Base-by-base conservation (phyloP, 345 rosid species). In the Acer saccharum region DNA sequence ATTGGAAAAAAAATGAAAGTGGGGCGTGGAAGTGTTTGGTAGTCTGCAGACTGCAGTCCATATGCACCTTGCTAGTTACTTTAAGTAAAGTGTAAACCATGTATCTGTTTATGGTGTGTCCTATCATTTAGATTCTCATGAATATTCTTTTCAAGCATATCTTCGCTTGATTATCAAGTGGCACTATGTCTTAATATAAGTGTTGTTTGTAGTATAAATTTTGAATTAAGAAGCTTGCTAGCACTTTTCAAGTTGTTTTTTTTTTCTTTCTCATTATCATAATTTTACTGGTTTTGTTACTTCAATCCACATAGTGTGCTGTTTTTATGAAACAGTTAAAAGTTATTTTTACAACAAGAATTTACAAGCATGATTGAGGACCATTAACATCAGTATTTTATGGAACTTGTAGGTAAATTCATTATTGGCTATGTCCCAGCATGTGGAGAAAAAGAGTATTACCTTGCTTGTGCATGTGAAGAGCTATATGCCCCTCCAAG, bases 401-500 rank as follows among this genome's bases (percentile, higher is more conserved):
- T 67, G 82, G 18, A 69, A 58, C 63, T 73, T 84, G 78, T 77
- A 95, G 99, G 98, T 77, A 95, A 95, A 80, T 93, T 95, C 78
- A 80, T 95, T 57, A 81, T 92, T 79, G 92, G 94, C 23, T 95
- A 92, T 78, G 83, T 81, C 83, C 90, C 91, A 80, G 87, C 86
- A 21, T 95, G 97, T 83, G 88, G 88, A 82, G 93, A 92, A 79
- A 93, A 92, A 81, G 98, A 95, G 81, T 92, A 91, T 77, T 93
- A 93, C 81, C 94, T 95, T 79, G 98, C 93, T 14, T 90, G 92
- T 84, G 93, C 94, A 43, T 95, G 99, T 83, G 87, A 85, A 64
- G 97, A 93, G 86, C 82, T 92, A 71, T 95, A 93, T 81, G 92
- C 95, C 62, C 99, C 99, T 65, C 96, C 99, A 66, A 90, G 98